Percentiles rank a stretch among this genome's conserved stretches.
These are phyloP conservation scores for Orobanche coerulescens DNA, from an alignment of 257 asterid species.

Conservation along the genomic window DNA sequence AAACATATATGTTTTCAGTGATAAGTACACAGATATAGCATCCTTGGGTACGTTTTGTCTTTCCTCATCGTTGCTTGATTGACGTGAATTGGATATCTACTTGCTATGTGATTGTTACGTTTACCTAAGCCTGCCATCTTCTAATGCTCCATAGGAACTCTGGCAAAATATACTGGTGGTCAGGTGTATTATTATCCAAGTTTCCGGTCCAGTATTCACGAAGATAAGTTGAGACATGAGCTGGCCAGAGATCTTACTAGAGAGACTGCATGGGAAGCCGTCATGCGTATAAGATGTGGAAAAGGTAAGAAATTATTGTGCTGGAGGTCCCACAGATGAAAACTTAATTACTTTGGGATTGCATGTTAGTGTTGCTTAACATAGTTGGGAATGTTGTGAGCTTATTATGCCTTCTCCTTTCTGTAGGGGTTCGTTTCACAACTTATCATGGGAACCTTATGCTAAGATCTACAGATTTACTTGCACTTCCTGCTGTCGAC, in stretches of 20 bases:
- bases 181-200: slow-evolving; percentile 91
- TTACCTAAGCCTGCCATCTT: slow-evolving; percentile 19
- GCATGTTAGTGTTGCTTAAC: slow-evolving; percentile 6
- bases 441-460: slow-evolving; percentile 97
- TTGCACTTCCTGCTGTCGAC: slow-evolving; percentile 97
- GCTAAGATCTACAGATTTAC: slow-evolving; percentile 91
- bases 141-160: slow-evolving; percentile 51
- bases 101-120: slow-evolving; percentile 15
- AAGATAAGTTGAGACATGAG: slow-evolving; percentile 78
- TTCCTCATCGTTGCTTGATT: background rate
- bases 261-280: slow-evolving; percentile 99
- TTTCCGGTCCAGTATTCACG: slow-evolving; percentile 59
- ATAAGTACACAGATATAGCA: slow-evolving; percentile 84
- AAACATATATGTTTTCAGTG: slow-evolving; percentile 86
- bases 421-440: slow-evolving; percentile 87
- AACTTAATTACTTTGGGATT: slow-evolving; percentile 9
- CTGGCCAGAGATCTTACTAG: slow-evolving; percentile 88
- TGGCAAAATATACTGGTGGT: slow-evolving; percentile 97
- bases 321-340: slow-evolving; percentile 15
- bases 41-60: slow-evolving; percentile 59
- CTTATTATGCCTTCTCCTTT: slow-evolving; percentile 17
- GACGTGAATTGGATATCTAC: slow-evolving; percentile 3
- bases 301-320: slow-evolving; percentile 54
- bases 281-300: slow-evolving; percentile 98
- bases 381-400: slow-evolving; percentile 20